Evolutionary conservation across 2,329 filamentous ascomycete species (phyloP).

Genomic region (Colletotrichum sp.): DNA sequence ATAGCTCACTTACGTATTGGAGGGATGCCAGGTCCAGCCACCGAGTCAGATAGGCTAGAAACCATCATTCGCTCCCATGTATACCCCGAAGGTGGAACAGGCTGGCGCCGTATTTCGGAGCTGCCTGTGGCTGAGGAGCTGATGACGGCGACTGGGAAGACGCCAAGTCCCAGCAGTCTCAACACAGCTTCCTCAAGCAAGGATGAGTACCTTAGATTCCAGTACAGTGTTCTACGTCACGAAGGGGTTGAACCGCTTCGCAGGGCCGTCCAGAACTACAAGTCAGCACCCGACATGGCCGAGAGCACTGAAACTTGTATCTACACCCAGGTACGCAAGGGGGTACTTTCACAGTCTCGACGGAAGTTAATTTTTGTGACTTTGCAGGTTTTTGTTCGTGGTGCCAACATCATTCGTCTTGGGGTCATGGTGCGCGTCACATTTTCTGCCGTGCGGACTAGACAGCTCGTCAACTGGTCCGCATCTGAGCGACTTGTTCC

Average conservation of each 20-base stretch:
- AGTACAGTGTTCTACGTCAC: slow-evolving; percentile 78
- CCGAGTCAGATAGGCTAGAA: background rate
- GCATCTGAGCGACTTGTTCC: slow-evolving; percentile 57
- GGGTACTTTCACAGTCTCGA: background rate
- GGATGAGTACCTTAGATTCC: slow-evolving; percentile 71
- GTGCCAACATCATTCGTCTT: slow-evolving; percentile 34
- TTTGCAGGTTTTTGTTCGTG: background rate
- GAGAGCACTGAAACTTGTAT: slow-evolving; percentile 67
- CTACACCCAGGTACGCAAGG: slow-evolving; percentile 68
- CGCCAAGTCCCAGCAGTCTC: slow-evolving; percentile 58
- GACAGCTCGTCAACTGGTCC: slow-evolving; percentile 70
- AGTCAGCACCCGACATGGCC: slow-evolving; percentile 52
- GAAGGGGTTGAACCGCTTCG: slow-evolving; percentile 75
- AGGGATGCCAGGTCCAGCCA: background rate
- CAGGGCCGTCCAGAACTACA: slow-evolving; percentile 65
- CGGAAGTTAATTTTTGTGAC: background rate
- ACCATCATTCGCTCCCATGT: background rate
- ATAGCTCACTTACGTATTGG: background rate
- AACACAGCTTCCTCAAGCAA: slow-evolving; percentile 63
- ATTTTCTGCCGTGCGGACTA: slow-evolving; percentile 71
- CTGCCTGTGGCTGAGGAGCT: slow-evolving; percentile 61
- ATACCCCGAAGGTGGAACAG: background rate
- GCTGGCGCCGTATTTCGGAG: slow-evolving; percentile 46
- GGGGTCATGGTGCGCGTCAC: slow-evolving; percentile 72
- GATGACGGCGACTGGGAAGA: slow-evolving; percentile 32